phyloP scores from a whole-genome alignment of 176 grass and related monocot genomes.

The Microstegium vimineum region DNA sequence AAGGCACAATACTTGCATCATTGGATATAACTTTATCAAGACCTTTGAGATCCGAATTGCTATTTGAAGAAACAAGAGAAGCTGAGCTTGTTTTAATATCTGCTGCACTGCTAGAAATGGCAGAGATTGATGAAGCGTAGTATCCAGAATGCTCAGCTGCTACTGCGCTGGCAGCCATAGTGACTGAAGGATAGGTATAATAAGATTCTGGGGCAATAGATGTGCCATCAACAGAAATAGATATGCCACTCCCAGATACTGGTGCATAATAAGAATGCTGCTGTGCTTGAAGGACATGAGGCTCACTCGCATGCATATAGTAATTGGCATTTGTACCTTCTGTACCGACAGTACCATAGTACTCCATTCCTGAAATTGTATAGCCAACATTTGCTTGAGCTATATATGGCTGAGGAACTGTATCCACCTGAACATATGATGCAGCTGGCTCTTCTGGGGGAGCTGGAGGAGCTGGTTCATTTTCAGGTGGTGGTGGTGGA shows the following conservation, averaged over 20 bases:
- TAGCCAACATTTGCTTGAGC: conserved; percentile 57
- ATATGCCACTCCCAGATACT: conserved; percentile 43
- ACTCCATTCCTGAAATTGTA: conserved; percentile 54
- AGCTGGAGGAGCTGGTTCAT: conserved; percentile 62
- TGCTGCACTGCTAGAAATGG: conserved; percentile 41
- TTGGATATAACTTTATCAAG: conserved; percentile 37
- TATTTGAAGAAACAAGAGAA: conserved; percentile 31
- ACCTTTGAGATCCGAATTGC: conserved; percentile 1
- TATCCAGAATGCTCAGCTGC: conserved; percentile 50
- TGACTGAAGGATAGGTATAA: conserved; percentile 41
- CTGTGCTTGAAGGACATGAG: conserved; percentile 42
- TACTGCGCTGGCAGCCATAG: conserved; percentile 18
- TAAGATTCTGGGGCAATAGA: conserved; percentile 46
- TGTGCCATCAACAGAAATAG: conserved; percentile 51
- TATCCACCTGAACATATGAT: conserved; percentile 37
- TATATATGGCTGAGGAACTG: conserved; percentile 46
- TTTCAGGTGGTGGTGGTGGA: conserved; percentile 82
- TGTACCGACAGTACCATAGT: conserved; percentile 50
- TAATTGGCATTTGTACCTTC: conserved; percentile 49
- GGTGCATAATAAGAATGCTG: conserved; percentile 55
- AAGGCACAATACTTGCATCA: conserved; percentile 32
- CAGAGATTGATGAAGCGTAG: conserved; percentile 40
- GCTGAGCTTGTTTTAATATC: conserved; percentile 29
- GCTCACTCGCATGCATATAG: conserved; percentile 53
- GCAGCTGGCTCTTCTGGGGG: conserved; percentile 53